Percentiles rank a stretch among this genome's conserved stretches.
phyloP scores from a whole-genome alignment of 2,329 filamentous ascomycete species.

The Microcyclospora pomicola region DNA sequence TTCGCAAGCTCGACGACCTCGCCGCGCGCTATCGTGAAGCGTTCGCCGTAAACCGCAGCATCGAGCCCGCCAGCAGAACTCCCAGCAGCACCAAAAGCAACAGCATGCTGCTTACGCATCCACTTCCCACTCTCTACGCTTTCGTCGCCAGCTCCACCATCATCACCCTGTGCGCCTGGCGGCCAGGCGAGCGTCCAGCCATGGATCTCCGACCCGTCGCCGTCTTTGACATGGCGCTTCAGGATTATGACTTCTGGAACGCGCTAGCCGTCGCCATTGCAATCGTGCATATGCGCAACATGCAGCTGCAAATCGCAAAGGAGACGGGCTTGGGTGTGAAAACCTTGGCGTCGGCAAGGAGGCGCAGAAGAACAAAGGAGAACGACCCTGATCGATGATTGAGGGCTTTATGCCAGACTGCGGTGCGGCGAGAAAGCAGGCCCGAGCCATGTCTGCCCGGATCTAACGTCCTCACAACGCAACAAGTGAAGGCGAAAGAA shows the following conservation, averaged over 20 bases:
- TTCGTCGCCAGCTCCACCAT: slow-evolving; percentile 40
- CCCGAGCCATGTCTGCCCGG: too few species aligned
- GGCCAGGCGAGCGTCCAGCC: slow-evolving; percentile 23
- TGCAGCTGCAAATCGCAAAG: slow-evolving; percentile 32
- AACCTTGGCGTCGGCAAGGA: background rate
- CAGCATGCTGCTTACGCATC: slow-evolving; percentile 10
- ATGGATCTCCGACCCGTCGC: slow-evolving; percentile 22
- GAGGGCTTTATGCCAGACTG: background rate
- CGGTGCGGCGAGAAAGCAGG: too few species aligned
- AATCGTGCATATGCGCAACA: slow-evolving; percentile 39
- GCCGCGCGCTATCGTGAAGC: slow-evolving; percentile 29
- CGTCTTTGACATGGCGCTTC: slow-evolving; percentile 40
- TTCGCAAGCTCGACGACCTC: slow-evolving; percentile 30
- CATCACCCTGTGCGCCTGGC: slow-evolving; percentile 39
- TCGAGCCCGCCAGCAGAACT: slow-evolving; percentile 13
- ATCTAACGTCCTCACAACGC: too few species aligned
- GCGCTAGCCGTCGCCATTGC: slow-evolving; percentile 43
- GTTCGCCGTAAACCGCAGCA: slow-evolving; percentile 17
- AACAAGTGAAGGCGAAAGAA: too few species aligned
- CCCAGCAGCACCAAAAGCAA: slow-evolving; percentile 6
- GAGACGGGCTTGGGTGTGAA: slow-evolving; percentile 17
- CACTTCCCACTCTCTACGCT: slow-evolving; percentile 39
- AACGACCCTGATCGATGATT: background rate
- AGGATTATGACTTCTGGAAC: slow-evolving; percentile 47
- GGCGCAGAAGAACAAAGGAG: slow-evolving; percentile 5